Percentiles rank a stretch among this genome's conserved stretches.
Conservation (phyloP, 2,329 filamentous ascomycete species). For the Colletotrichum orchidophilum region DNA sequence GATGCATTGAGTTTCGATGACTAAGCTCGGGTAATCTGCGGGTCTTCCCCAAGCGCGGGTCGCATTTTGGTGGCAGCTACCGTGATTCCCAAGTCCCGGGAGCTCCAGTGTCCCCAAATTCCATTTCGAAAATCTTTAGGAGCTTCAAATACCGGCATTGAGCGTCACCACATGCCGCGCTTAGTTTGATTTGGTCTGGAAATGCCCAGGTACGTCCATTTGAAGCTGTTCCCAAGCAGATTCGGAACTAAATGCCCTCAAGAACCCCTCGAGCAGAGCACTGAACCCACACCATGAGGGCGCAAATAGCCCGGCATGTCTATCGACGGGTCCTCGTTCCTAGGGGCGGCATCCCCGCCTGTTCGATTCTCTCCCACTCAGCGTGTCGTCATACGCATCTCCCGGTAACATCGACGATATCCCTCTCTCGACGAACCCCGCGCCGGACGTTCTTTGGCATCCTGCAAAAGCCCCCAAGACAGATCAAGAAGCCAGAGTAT, state of each 20-base stretch:
- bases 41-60: conserved; percentile 4
- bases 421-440: conserved; percentile 36
- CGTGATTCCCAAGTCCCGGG: conserved; percentile 13
- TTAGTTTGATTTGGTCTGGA: conserved; percentile 7
- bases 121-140: conserved; percentile 24
- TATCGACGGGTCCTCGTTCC: conserved; percentile 48
- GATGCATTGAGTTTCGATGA: not conserved
- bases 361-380: conserved; percentile 43
- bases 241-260: not conserved
- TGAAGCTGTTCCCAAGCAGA: not conserved
- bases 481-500: conserved; percentile 68
- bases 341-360: conserved; percentile 45
- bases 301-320: conserved; percentile 55
- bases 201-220: conserved; percentile 23
- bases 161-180: conserved; percentile 29
- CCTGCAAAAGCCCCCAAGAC: conserved; percentile 66
- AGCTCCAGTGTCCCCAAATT: conserved; percentile 24
- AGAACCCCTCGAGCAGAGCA: conserved; percentile 21
- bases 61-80: conserved; percentile 30
- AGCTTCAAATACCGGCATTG: conserved; percentile 29
- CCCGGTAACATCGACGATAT: conserved; percentile 35
- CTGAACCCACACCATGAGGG: conserved; percentile 51
- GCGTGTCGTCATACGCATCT: conserved; percentile 38
- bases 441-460: conserved; percentile 68
- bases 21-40: conserved; percentile 30